Conservation (phyloP, 2,329 filamentous ascomycete genomes). For the Botryotinia narcissicola region DNA sequence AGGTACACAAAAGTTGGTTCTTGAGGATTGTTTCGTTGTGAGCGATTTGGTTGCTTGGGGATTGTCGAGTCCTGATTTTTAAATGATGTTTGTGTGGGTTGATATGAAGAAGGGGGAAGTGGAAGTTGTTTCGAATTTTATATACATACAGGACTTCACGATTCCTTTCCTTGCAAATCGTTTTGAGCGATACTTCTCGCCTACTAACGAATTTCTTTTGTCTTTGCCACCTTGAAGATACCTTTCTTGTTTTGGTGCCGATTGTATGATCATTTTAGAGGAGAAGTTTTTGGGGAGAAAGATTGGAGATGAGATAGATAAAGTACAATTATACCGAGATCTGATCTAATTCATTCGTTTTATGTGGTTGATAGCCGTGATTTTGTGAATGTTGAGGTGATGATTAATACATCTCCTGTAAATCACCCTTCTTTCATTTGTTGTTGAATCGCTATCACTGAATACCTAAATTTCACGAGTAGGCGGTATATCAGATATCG, state of each 20-base stretch:
- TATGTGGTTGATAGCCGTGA: not conserved
- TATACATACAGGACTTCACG: not conserved
- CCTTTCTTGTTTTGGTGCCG: not conserved
- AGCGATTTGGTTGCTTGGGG: constrained; percentile 1
- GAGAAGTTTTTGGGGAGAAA: not conserved
- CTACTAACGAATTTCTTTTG: constrained; percentile 11
- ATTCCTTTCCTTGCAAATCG: not conserved
- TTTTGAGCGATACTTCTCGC: not conserved
- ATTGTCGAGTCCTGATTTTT: constrained; percentile 2
- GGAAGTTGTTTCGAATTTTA: constrained; percentile 2
- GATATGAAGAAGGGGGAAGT: not conserved
- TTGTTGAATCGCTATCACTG: too few relatives aligned
- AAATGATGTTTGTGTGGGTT: not conserved
- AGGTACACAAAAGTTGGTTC: constrained; percentile 15
- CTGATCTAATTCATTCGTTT: not conserved
- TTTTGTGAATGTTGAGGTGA: not conserved
- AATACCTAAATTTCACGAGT: too few relatives aligned
- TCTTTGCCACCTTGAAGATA: not conserved
- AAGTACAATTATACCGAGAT: not conserved
- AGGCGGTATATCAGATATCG: too few relatives aligned
- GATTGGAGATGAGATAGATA: not conserved
- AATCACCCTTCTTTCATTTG: too few relatives aligned
- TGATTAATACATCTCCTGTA: too few relatives aligned
- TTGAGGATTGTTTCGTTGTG: not conserved
- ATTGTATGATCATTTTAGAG: not conserved